Conservation (phyloP, 495 filamentous ascomycete genomes). For the Hapsidospora chrysogenum region DNA sequence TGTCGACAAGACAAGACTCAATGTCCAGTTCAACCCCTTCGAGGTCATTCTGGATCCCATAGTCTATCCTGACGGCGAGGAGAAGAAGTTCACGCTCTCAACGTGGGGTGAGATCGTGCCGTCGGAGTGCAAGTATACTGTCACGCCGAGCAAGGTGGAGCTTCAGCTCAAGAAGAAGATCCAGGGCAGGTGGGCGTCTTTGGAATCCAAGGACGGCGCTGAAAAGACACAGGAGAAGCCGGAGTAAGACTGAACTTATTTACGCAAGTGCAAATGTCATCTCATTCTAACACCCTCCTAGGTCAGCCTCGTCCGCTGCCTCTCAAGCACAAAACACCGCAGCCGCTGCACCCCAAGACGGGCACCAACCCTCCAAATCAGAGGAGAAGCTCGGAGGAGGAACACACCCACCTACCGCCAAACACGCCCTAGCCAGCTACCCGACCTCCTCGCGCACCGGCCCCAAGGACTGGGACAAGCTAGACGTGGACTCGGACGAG, state of each 20-base stretch:
- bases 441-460: conserved; percentile 78
- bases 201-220: no score
- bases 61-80: conserved; percentile 10
- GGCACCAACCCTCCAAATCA: no score
- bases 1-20: conserved; percentile 43
- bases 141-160: conserved; percentile 75
- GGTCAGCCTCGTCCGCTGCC: neutral
- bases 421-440: conserved; percentile 28
- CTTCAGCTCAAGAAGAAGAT: conserved; percentile 52
- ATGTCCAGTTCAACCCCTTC: conserved; percentile 37
- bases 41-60: conserved; percentile 19
- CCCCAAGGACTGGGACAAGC: conserved; percentile 84
- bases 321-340: neutral
- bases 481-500: conserved; percentile 38
- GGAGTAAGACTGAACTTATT: no score
- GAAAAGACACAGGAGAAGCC: no score
- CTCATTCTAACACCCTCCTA: neutral
- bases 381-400: no score
- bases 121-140: conserved; percentile 36
- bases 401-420: no score
- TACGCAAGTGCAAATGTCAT: no score
- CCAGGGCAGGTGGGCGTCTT: conserved; percentile 58
- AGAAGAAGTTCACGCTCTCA: conserved; percentile 40
- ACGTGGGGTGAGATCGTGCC: conserved; percentile 52
- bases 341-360: no score